Base-by-base conservation (phyloP, 176 grass and related monocot species). In the Sorghum bicolor region DNA sequence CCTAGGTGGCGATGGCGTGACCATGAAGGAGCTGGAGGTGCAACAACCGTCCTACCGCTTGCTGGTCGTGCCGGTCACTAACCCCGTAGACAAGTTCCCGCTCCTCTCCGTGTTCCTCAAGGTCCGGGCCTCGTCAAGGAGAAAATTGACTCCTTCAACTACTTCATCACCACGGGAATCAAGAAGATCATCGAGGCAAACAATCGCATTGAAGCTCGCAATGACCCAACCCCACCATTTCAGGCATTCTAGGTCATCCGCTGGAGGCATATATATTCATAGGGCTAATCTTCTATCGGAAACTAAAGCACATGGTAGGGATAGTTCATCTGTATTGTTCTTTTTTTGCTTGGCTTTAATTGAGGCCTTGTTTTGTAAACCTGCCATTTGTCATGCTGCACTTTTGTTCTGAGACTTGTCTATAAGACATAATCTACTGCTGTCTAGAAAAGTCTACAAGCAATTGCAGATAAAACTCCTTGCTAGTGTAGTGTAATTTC, bases 281-380 rank as follows among this genome's bases (percentile, higher is more conserved):
- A 91, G 96, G 93, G 47, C 96, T 93, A 80, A 98, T 98, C 77
- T 98, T 95, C 80, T 95, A 95, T 79, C 96, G 95, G 76, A 98
- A 98, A 81, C 82, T 98, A 58, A 98, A 98, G 83, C 96, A 98
- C 64, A 98, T 98, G 96, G 96, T 98, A 92, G 29, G 73, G 74
- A 79, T 73, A 77, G 17, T 26, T 71, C 19, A 50, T 19, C 15
- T 5, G 0, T 50, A 6, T 50, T 8, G 17, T 38, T 78, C 66
- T 19, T 25, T 44, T 86, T 82, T 73, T 28, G 1, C 22, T 69
- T 72, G 22, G 16, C 5, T 63, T 45, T 45, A 45, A 19, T 50
- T 50, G 47, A 37, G 50, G 22, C n/a, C 34, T 69, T 61, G 9
- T 71, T 75, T 70, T 55, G 25, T 81, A 16, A 64, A 74, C 47